Percentiles rank a stretch among this genome's conserved stretches.
Evolutionary conservation across 805 yeast species (phyloP).

Genomic region (Wickerhamiella spandovensis): DNA sequence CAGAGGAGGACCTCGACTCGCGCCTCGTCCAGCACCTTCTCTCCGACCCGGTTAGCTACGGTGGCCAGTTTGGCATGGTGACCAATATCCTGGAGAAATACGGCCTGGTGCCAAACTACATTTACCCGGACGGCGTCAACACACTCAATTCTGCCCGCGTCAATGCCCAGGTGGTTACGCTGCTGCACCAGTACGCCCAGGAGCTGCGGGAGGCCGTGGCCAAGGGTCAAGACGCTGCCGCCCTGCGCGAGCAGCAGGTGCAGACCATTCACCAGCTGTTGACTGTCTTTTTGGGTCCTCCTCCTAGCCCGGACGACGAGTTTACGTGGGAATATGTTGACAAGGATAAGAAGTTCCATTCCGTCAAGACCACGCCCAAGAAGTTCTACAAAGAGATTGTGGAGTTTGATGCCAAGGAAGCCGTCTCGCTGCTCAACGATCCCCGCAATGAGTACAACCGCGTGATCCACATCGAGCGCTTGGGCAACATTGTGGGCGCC

Average conservation of each 20-base stretch:
- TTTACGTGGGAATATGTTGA: constrained; percentile 67
- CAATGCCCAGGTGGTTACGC: constrained; percentile 51
- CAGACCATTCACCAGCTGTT: constrained; percentile 52
- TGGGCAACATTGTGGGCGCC: constrained; percentile 64
- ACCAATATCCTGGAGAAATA: constrained; percentile 64
- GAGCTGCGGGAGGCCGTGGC: constrained; percentile 40
- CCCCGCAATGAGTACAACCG: constrained; percentile 61
- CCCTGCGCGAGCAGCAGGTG: constrained; percentile 32
- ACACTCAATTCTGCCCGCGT: constrained; percentile 38
- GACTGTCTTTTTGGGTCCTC: constrained; percentile 59
- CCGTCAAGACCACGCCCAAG: constrained; percentile 45
- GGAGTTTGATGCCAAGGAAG: constrained; percentile 36
- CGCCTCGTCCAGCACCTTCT: constrained; percentile 56
- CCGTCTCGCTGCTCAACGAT: constrained; percentile 63
- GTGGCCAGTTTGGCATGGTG: constrained; percentile 84
- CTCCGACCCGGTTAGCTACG: constrained; percentile 58
- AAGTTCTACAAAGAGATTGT: constrained; percentile 47
- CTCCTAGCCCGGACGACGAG: constrained; percentile 57
- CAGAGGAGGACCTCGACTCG: constrained; percentile 51
- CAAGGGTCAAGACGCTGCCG: constrained; percentile 29
- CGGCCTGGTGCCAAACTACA: constrained; percentile 63
- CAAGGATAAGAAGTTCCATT: constrained; percentile 42
- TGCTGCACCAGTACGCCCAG: constrained; percentile 69
- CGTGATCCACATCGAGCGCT: constrained; percentile 55
- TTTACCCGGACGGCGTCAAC: constrained; percentile 56